Evolutionary conservation across 768 basidiomycete species (phyloP).

Genomic region (Podaxis sp.): DNA sequence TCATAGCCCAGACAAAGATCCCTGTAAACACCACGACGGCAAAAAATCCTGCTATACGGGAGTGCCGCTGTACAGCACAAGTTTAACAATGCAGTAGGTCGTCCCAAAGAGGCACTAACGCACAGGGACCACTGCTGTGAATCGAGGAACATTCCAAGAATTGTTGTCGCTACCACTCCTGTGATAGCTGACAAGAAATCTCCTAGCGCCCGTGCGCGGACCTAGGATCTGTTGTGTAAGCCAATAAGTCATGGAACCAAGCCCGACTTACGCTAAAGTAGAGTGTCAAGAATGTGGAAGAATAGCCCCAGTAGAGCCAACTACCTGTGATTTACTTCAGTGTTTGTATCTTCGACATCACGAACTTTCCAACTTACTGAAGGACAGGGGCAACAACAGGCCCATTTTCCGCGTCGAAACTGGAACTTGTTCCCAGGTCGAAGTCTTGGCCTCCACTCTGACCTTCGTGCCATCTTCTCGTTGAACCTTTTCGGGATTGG

Average conservation of each 20-base stretch:
- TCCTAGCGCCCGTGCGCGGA: neutral
- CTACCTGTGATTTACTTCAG: slow-evolving; percentile 9
- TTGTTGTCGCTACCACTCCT: slow-evolving; percentile 15
- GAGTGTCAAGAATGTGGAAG: slow-evolving; percentile 19
- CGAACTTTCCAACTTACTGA: neutral
- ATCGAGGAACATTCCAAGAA: slow-evolving; percentile 20
- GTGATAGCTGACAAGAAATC: slow-evolving; percentile 12
- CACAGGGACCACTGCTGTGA: slow-evolving; percentile 4
- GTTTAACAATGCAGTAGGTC: neutral
- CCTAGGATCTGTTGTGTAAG: neutral
- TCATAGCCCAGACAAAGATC: neutral
- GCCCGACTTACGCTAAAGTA: slow-evolving; percentile 16
- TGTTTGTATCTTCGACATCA: neutral
- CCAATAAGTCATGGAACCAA: too few relatives aligned
- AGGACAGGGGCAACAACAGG: neutral
- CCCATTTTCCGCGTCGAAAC: neutral
- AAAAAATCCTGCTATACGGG: neutral
- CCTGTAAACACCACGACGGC: neutral
- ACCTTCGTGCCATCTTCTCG: neutral
- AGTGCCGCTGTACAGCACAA: neutral
- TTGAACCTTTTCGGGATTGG: neutral
- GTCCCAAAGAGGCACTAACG: neutral
- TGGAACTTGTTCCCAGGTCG: neutral
- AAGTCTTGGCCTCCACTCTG: neutral
- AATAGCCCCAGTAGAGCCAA: slow-evolving; percentile 22